These are phyloP conservation scores for Apophysomyces sp. DNA, from an alignment of 371 early-diverging fungal genomes.

Conservation along the genomic window DNA sequence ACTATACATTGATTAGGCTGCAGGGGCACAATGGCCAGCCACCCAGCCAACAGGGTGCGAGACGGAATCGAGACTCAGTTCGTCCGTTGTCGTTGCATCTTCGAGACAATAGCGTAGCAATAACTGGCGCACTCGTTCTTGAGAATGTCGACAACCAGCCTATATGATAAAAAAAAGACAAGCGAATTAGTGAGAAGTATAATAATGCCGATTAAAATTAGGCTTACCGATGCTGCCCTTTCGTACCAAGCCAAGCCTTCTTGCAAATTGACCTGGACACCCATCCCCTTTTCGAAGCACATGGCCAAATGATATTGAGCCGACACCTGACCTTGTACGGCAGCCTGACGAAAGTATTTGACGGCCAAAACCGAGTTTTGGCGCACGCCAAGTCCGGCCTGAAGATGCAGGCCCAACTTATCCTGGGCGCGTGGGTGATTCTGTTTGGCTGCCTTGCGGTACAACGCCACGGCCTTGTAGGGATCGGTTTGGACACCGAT, in stretches of 20 bases:
- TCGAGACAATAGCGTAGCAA: conserved; percentile 53
- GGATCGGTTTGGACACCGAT: conserved; percentile 66
- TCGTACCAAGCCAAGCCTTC: conserved; percentile 71
- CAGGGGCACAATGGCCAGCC: conserved; percentile 17
- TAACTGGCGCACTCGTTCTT: conserved; percentile 54
- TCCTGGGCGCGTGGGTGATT: conserved; percentile 75
- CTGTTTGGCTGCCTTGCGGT: conserved; percentile 66
- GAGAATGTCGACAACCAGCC: conserved; percentile 55
- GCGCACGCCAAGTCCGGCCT: conserved; percentile 72
- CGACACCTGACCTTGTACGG: conserved; percentile 63
- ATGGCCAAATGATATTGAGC: conserved; percentile 67
- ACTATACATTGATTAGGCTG: conserved; percentile 9
- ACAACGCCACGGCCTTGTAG: conserved; percentile 71
- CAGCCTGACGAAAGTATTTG: conserved; percentile 59
- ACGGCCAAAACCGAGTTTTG: conserved; percentile 59
- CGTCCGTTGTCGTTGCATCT: conserved; percentile 17
- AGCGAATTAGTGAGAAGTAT: neutral
- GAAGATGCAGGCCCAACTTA: conserved; percentile 81
- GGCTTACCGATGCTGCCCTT: conserved; percentile 62
- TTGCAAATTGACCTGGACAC: conserved; percentile 57
- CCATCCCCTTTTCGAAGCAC: conserved; percentile 70
- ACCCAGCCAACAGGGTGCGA: conserved; percentile 10
- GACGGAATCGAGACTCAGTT: neutral
- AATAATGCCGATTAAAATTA: conserved; percentile 3
- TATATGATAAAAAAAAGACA: conserved; percentile 1